phyloP scores from a whole-genome alignment of 345 rosid genomes.

The Syzygium aqueum region DNA sequence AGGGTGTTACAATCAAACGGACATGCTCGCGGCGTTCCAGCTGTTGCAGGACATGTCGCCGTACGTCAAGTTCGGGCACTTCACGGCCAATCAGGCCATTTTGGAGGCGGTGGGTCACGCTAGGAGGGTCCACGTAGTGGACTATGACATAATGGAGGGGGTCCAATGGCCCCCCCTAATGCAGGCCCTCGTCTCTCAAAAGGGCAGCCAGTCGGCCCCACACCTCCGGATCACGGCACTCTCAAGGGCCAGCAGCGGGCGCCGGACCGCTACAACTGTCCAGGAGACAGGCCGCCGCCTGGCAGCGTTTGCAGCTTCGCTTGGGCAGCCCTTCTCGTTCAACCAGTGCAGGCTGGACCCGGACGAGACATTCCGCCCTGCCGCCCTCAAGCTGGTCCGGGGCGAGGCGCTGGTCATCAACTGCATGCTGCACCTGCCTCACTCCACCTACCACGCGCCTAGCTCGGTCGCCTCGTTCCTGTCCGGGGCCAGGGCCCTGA shows the following conservation, averaged over 20 bases:
- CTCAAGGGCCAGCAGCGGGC: conserved; percentile 40
- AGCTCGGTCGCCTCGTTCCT: conserved; percentile 56
- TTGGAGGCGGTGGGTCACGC: conserved; percentile 62
- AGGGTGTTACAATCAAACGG: conserved; percentile 22
- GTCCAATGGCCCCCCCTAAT: conserved; percentile 83
- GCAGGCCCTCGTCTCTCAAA: conserved; percentile 62
- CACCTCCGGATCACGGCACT: conserved; percentile 80
- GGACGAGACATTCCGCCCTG: conserved; percentile 40
- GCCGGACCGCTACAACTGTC: conserved; percentile 42
- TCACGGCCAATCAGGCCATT: conserved; percentile 87
- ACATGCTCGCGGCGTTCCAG: conserved; percentile 62
- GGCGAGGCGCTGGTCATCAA: conserved; percentile 75
- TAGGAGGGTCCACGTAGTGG: conserved; percentile 68
- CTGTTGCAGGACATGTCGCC: conserved; percentile 88
- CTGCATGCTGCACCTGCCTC: conserved; percentile 78
- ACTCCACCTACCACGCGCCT: conserved; percentile 42
- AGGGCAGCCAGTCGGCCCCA: conserved; percentile 43
- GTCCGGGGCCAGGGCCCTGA: conserved; percentile 39
- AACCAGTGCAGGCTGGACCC: conserved; percentile 63
- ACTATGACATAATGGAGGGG: conserved; percentile 84
- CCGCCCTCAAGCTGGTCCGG: conserved; percentile 39
- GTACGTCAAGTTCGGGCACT: conserved; percentile 77
- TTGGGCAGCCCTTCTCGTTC: conserved; percentile 69
- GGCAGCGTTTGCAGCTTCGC: conserved; percentile 59
- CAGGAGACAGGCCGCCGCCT: conserved; percentile 73